phyloP scores from a whole-genome alignment of 306 rosid species.

The Benincasa hispida region DNA sequence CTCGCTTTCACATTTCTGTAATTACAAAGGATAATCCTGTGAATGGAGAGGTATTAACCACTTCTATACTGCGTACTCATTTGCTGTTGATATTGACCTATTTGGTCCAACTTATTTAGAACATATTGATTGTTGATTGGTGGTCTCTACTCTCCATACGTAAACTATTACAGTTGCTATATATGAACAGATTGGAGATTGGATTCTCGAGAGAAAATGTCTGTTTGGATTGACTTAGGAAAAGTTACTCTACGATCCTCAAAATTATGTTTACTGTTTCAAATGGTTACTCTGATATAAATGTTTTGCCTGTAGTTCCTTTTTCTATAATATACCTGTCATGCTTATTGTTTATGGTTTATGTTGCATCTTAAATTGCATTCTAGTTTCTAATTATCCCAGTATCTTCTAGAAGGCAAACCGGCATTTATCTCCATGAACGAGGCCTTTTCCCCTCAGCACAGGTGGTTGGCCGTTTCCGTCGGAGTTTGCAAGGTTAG shows the following conservation, averaged over 20 bases:
- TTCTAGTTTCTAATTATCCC: background rate
- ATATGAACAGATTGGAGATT: background rate
- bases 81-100: background rate
- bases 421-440: background rate
- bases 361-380: background rate
- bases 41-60: background rate
- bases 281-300: background rate
- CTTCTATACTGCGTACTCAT: background rate
- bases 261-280: background rate
- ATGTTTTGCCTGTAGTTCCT: background rate
- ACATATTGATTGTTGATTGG: background rate
- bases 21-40: background rate
- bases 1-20: background rate
- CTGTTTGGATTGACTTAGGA: no score
- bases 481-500: background rate
- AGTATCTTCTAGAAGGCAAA: background rate
- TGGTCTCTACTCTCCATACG: background rate
- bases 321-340: background rate
- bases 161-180: background rate
- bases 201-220: background rate
- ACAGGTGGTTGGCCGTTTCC: background rate
- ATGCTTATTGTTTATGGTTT: background rate
- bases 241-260: no score
- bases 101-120: background rate
- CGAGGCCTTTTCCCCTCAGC: background rate